These are phyloP conservation scores for Russula olivacea DNA, from an alignment of 768 basidiomycete genomes.

Conservation along the genomic window DNA sequence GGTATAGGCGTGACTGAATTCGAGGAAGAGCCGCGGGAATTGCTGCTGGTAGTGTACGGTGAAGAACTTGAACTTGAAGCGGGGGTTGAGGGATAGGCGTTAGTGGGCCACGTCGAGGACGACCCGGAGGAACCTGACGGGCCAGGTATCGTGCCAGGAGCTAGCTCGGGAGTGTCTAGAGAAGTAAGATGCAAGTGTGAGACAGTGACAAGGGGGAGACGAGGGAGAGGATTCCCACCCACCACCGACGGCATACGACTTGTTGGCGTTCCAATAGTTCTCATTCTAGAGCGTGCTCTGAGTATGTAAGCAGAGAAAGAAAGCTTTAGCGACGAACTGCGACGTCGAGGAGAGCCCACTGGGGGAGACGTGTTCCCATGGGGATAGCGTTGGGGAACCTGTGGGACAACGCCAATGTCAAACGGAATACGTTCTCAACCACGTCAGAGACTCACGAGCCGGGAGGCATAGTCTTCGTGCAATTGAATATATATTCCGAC, in stretches of 20 bases:
- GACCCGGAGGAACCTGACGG: not conserved
- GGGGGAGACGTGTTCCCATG: too few relatives aligned
- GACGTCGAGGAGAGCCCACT: not conserved
- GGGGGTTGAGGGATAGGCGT: too few relatives aligned
- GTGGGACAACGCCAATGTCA: not conserved
- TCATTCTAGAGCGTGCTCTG: not conserved
- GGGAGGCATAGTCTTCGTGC: not conserved
- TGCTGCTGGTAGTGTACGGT: too few relatives aligned
- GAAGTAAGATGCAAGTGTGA: not conserved
- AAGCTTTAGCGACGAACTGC: not conserved
- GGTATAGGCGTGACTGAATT: not conserved
- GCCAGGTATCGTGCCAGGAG: not conserved
- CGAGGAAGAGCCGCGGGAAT: not conserved
- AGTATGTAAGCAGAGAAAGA: not conserved
- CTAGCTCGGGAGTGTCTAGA: not conserved
- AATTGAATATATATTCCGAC: not conserved
- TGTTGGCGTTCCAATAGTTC: not conserved
- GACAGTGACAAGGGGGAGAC: not conserved
- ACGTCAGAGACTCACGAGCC: not conserved
- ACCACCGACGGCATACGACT: not conserved
- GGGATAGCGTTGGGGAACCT: not conserved
- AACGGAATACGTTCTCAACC: not conserved
- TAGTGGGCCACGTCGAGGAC: too few relatives aligned
- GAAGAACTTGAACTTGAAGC: too few relatives aligned
- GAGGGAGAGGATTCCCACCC: not conserved